Conservation (phyloP, 2,329 filamentous ascomycete genomes). For the Fusarium sp. region DNA sequence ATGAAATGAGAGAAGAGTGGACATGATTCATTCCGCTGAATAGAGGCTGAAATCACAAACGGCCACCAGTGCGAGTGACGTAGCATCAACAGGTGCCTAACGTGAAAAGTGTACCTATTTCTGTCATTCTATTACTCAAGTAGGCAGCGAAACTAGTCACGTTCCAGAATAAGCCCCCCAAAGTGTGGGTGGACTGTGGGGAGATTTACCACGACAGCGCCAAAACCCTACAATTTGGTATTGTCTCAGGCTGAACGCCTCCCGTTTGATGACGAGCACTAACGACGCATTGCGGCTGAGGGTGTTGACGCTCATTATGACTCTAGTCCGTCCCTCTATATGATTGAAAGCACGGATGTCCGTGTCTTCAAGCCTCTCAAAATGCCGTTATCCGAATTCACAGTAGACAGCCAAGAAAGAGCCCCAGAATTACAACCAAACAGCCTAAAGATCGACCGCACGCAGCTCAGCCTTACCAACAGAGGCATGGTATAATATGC, state of each 20-base stretch:
- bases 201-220: slow-evolving; percentile 10
- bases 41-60: not conserved
- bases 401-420: slow-evolving; percentile 9
- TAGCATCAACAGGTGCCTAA: slow-evolving; percentile 8
- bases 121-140: slow-evolving; percentile 4
- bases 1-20: not conserved
- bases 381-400: slow-evolving; percentile 1
- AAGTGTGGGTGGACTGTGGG: slow-evolving; percentile 17
- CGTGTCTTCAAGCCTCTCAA: not conserved
- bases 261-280: not conserved
- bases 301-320: not conserved
- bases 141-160: slow-evolving; percentile 23
- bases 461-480: slow-evolving; percentile 39
- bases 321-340: not conserved
- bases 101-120: not conserved
- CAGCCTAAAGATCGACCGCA: slow-evolving; percentile 23
- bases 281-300: slow-evolving; percentile 10
- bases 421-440: slow-evolving; percentile 20
- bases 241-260: slow-evolving; percentile 19
- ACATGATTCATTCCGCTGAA: not conserved
- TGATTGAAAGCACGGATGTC: not conserved
- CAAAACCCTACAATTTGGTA: slow-evolving; percentile 14
- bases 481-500: slow-evolving; percentile 41
- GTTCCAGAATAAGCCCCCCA: slow-evolving; percentile 22
- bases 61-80: not conserved